Percentiles rank a stretch among this genome's conserved stretches.
Evolutionary conservation across 345 rosid genomes (phyloP).

Genomic region (Eucalyptus pumila): DNA sequence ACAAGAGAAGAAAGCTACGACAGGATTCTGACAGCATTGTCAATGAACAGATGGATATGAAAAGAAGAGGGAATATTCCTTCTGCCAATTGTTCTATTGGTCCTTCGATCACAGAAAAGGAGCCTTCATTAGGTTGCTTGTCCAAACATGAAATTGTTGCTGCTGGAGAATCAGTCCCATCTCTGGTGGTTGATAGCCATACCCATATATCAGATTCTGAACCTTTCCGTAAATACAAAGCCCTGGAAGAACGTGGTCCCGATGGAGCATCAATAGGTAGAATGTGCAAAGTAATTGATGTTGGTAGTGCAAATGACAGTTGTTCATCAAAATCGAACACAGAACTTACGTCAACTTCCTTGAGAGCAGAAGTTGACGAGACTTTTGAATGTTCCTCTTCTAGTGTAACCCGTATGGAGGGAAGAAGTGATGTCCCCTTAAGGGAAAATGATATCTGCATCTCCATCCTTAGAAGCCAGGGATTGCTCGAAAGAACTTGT

Average conservation of each 20-base stretch:
- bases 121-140: slow-evolving; percentile 9
- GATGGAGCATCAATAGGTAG: slow-evolving; percentile 14
- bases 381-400: slow-evolving; percentile 58
- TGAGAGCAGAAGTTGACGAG: slow-evolving; percentile 34
- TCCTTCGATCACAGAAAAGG: slow-evolving; percentile 19
- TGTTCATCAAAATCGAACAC: slow-evolving; percentile 52
- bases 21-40: slow-evolving; percentile 5
- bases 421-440: slow-evolving; percentile 5
- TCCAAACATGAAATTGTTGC: neutral
- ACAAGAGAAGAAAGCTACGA: slow-evolving; percentile 40
- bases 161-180: neutral
- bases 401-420: slow-evolving; percentile 22
- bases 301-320: slow-evolving; percentile 49
- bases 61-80: slow-evolving; percentile 21
- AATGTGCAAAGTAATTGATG: slow-evolving; percentile 21
- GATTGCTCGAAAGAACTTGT: slow-evolving; percentile 11
- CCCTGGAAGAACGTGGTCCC: slow-evolving; percentile 4
- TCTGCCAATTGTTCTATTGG: slow-evolving; percentile 31
- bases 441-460: slow-evolving; percentile 29
- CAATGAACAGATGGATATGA: slow-evolving; percentile 12
- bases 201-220: slow-evolving; percentile 1
- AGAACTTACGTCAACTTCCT: slow-evolving; percentile 34
- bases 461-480: slow-evolving; percentile 17
- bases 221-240: slow-evolving; percentile 4
- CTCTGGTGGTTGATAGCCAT: neutral